Base-by-base conservation (phyloP, 2,329 filamentous ascomycete genomes). In the Diaporthe ilicicola region DNA sequence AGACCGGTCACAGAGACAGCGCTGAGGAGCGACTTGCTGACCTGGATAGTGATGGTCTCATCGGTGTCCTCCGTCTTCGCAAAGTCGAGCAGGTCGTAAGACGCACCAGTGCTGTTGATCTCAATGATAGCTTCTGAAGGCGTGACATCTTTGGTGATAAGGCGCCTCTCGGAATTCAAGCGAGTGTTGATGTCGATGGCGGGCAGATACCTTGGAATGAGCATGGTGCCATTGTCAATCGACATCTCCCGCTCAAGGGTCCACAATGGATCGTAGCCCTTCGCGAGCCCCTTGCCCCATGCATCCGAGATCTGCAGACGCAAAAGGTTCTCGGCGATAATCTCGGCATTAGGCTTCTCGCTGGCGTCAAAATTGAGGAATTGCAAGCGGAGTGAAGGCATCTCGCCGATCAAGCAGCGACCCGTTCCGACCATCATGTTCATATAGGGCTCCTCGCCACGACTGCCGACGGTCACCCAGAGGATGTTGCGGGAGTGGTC, bases 201-300 rank as follows among this genome's bases (percentile, higher is more conserved):
- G 8, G 48, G 69, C 12, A 71, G 42, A 19, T 76, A 62, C 12
- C 80, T 76, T 10, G 79, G 78, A 32, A 81, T 76, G 22, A 76
- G 46, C 6, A 75, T 37, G 4, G 74, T 70, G 2, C 77, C 79
- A 39, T 76, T 44, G 5, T 75, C 37, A 13, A 80, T 50, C 19
- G 72, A 72, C 2, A 78, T 34, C 56, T 82, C 79, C 1, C 74
- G 76, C 65, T 81, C 79, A 1, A 74, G 73, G 4, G 74, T 76
- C 78, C 79, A 81, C 4, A 79, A 54, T 0, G 79, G 55, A 2
- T 70, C 32, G 13, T 66, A 29, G 19, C 39, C 44, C 56, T 62
- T 48, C 32, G 59, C 3, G n/a, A 62, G 27, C 19, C 59, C 44
- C 34, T 62, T 62, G 24, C 70, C 59, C 71, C 74, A 73, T 29